phyloP scores from a whole-genome alignment of 148 eudicot genomes.

The Vaccinium macrocarpon region DNA sequence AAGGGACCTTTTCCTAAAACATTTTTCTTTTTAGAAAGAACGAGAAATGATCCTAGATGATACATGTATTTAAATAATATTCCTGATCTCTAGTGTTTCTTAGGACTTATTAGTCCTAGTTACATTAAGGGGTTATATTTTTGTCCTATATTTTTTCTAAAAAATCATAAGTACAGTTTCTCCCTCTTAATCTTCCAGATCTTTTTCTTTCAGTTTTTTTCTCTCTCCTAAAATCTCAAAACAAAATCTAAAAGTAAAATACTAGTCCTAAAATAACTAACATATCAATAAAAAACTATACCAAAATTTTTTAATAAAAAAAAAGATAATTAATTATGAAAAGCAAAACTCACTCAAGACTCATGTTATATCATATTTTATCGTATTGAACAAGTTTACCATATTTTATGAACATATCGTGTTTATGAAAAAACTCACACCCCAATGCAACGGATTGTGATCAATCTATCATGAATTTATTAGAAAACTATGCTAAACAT shows the following conservation, averaged over 20 bases:
- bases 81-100: not conserved
- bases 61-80: not conserved
- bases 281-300: too few species aligned
- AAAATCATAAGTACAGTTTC: not conserved
- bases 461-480: not conserved
- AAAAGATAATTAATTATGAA: not conserved
- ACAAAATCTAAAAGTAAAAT: not conserved
- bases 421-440: not conserved
- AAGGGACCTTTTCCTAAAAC: too few species aligned
- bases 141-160: not conserved
- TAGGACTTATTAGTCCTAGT: not conserved
- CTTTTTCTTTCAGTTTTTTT: not conserved
- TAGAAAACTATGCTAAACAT: not conserved
- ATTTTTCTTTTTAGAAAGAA: not conserved
- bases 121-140: not conserved
- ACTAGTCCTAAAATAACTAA: not conserved
- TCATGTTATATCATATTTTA: too few species aligned
- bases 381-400: too few species aligned
- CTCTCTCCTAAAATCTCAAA: not conserved
- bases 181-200: not conserved
- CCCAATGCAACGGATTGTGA: not conserved
- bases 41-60: not conserved
- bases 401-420: not conserved
- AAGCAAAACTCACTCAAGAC: too few species aligned
- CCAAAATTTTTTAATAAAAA: not conserved